Conservation (phyloP, 2,329 filamentous ascomycete genomes). For the Epichloe amarillans region DNA sequence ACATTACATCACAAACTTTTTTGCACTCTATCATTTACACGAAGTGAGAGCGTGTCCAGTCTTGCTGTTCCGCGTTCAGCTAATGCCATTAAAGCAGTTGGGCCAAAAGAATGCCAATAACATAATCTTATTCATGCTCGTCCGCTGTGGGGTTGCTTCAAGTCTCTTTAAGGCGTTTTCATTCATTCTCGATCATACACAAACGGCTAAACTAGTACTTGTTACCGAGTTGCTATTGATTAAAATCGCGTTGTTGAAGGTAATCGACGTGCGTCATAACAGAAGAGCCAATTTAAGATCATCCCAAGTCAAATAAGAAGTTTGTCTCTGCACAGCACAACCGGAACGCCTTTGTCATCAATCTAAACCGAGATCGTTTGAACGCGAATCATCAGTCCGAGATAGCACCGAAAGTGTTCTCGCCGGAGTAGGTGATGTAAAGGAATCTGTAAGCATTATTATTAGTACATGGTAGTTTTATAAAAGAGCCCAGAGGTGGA, state of each 20-base stretch:
- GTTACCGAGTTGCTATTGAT: background rate
- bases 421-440: conserved; percentile 98
- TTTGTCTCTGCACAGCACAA: conserved; percentile 16
- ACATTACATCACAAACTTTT: no score
- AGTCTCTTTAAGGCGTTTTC: background rate
- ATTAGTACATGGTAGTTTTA: conserved; percentile 6
- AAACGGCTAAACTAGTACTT: conserved; percentile 1
- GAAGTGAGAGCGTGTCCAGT: no score
- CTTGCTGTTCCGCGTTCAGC: no score
- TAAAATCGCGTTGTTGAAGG: background rate
- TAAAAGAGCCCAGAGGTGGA: background rate
- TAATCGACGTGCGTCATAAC: conserved; percentile 8
- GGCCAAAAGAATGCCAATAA: no score
- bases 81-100: no score
- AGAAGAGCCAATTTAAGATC: background rate
- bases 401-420: conserved; percentile 81
- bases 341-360: conserved; percentile 19
- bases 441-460: conserved; percentile 51
- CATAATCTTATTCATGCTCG: no score
- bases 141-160: background rate
- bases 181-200: background rate
- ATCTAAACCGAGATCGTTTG: background rate
- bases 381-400: conserved; percentile 2
- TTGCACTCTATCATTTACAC: no score
- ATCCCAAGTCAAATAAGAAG: conserved; percentile 7